Conservation (phyloP, 2,329 filamentous ascomycete genomes). For the Fusarium annulatum region DNA sequence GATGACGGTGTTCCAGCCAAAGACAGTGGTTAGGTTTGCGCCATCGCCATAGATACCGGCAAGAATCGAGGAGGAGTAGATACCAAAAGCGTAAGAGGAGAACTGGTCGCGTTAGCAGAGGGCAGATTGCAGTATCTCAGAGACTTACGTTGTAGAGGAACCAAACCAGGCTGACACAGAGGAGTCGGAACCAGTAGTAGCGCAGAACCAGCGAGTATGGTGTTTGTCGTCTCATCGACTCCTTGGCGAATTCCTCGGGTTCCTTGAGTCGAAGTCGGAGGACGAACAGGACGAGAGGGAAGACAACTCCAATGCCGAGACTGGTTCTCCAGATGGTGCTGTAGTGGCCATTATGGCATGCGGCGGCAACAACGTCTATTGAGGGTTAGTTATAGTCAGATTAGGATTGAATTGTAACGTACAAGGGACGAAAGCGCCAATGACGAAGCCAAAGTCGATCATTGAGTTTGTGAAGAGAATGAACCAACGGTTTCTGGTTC, state of each 20-base stretch:
- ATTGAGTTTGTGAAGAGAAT: constrained; percentile 90
- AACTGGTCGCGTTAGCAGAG: constrained; percentile 60
- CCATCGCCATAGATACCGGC: constrained; percentile 68
- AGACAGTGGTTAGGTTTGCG: constrained; percentile 77
- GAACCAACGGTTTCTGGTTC: constrained; percentile 90
- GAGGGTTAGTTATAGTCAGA: not conserved
- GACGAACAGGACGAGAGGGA: constrained; percentile 76
- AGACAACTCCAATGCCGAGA: constrained; percentile 82
- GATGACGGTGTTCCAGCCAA: constrained; percentile 90
- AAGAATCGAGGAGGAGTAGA: constrained; percentile 84
- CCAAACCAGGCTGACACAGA: constrained; percentile 80
- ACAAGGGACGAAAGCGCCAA: constrained; percentile 80
- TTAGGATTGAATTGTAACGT: not conserved
- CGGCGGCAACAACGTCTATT: constrained; percentile 64
- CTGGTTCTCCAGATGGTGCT: constrained; percentile 84
- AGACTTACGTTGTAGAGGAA: constrained; percentile 78
- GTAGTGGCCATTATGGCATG: constrained; percentile 69
- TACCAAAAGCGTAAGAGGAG: constrained; percentile 83
- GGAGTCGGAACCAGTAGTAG: constrained; percentile 80
- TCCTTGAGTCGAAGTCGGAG: constrained; percentile 80
- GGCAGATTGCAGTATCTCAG: fast-evolving
- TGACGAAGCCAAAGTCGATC: constrained; percentile 86
- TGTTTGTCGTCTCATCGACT: constrained; percentile 73
- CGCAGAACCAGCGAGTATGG: constrained; percentile 66
- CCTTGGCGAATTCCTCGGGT: constrained; percentile 78